A percentile compares a stretch with the other conserved stretches of the same genome.
Conservation (phyloP, 169 alveolate species). For the Amoebophrya sp. region DNA sequence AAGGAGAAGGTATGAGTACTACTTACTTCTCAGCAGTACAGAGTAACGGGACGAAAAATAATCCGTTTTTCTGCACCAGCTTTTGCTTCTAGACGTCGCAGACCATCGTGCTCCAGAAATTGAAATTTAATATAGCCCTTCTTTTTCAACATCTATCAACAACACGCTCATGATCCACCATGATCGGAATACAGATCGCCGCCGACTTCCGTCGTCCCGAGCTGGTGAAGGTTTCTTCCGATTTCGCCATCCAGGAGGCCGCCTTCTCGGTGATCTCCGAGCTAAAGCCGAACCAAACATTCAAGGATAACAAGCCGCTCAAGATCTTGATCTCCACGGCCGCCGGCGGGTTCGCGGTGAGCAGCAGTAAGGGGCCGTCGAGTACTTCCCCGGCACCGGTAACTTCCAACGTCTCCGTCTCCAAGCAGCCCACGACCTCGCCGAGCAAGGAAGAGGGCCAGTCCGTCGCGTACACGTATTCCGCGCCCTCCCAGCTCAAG, state of each 20-base stretch:
- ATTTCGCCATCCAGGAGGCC: neutral
- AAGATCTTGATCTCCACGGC: too few relatives aligned
- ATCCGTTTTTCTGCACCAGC: neutral
- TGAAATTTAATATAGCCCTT: too few relatives aligned
- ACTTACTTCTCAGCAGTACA: too few relatives aligned
- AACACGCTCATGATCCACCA: too few relatives aligned
- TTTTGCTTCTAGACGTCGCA: neutral
- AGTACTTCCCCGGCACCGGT: too few relatives aligned
- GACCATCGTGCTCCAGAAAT: neutral
- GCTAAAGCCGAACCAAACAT: neutral
- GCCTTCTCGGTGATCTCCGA: neutral
- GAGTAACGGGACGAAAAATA: too few relatives aligned
- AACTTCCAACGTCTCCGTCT: too few relatives aligned
- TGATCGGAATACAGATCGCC: neutral
- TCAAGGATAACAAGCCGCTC: neutral
- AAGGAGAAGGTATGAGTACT: neutral
- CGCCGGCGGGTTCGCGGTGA: too few relatives aligned
- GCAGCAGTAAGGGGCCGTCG: too few relatives aligned
- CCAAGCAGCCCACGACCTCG: too few relatives aligned
- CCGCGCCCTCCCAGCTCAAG: neutral
- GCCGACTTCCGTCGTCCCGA: neutral
- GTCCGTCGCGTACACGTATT: neutral
- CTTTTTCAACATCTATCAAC: neutral
- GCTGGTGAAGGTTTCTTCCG: neutral
- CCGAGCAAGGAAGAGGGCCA: too few relatives aligned